phyloP scores from a whole-genome alignment of 176 grass and related monocot genomes.

The Zoysia pacifica region DNA sequence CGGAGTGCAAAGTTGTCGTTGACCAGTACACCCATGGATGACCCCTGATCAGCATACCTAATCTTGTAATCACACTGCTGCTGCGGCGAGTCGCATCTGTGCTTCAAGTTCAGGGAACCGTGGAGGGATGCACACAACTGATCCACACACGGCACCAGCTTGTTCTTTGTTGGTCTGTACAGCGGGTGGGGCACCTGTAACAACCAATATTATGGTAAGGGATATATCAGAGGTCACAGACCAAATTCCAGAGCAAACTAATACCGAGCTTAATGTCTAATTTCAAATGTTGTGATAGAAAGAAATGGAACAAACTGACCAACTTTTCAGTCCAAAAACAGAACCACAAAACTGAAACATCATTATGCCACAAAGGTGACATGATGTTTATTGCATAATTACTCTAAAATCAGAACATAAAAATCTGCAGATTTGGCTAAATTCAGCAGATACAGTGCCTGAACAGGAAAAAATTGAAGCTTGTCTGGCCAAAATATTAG shows the following conservation, averaged over 20 bases:
- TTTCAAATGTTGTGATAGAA: neutral
- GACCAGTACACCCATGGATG: slow-evolving; percentile 80
- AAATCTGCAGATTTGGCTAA: neutral
- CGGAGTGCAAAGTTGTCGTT: slow-evolving; percentile 56
- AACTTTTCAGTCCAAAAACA: neutral
- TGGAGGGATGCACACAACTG: slow-evolving; percentile 62
- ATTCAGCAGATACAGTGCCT: neutral
- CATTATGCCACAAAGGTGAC: neutral
- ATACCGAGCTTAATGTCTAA: neutral
- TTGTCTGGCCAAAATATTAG: slow-evolving; percentile 1
- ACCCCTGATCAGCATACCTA: slow-evolving; percentile 77
- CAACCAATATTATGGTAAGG: neutral
- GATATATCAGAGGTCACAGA: slow-evolving; percentile 8
- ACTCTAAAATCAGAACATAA: neutral
- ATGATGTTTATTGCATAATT: neutral
- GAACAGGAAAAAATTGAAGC: neutral
- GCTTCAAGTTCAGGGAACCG: neutral
- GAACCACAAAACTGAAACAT: neutral
- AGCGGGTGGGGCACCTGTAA: slow-evolving; percentile 80
- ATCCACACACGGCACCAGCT: slow-evolving; percentile 68
- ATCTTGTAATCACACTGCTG: slow-evolving; percentile 87
- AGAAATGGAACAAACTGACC: neutral
- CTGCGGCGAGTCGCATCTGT: slow-evolving; percentile 42
- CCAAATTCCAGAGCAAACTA: neutral
- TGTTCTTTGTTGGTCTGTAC: slow-evolving; percentile 74